These are phyloP conservation scores for Ligustrum vulgare DNA, from an alignment of 257 asterid species.

Conservation along the genomic window DNA sequence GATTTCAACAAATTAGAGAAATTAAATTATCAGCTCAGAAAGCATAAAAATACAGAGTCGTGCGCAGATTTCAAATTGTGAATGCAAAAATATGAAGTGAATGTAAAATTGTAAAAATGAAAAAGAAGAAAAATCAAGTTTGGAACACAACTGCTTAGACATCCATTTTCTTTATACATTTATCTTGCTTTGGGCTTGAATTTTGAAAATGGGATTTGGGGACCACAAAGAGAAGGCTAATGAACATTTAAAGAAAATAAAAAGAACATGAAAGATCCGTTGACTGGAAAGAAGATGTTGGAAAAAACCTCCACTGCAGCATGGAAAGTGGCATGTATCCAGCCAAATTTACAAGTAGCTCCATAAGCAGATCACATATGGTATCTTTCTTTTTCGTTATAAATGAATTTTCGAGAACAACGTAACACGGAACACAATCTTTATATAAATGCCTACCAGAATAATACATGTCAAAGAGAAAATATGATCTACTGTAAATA, in stretches of 20 bases:
- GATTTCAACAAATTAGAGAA: background rate
- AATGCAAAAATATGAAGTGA: background rate
- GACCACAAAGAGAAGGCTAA: background rate
- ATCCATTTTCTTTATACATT: background rate
- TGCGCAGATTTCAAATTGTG: background rate
- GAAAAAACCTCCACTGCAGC: background rate
- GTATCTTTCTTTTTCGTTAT: too few relatives aligned
- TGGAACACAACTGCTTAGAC: background rate
- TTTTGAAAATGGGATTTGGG: background rate
- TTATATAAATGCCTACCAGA: background rate
- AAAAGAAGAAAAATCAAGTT: background rate
- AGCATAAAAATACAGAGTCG: background rate
- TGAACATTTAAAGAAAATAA: background rate
- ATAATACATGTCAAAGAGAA: background rate
- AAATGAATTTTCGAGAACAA: too few relatives aligned
- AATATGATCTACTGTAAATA: background rate
- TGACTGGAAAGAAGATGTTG: background rate
- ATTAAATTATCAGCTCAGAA: background rate
- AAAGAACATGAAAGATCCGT: background rate
- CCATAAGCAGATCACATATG: background rate
- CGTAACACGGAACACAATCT: background rate
- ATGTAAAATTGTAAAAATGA: background rate
- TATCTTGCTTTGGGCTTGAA: background rate
- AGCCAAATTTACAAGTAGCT: background rate
- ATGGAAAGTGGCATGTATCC: background rate